Evolutionary conservation across 164 flowering plant species (phyloP).

Genomic region (Magnolia sinica): DNA sequence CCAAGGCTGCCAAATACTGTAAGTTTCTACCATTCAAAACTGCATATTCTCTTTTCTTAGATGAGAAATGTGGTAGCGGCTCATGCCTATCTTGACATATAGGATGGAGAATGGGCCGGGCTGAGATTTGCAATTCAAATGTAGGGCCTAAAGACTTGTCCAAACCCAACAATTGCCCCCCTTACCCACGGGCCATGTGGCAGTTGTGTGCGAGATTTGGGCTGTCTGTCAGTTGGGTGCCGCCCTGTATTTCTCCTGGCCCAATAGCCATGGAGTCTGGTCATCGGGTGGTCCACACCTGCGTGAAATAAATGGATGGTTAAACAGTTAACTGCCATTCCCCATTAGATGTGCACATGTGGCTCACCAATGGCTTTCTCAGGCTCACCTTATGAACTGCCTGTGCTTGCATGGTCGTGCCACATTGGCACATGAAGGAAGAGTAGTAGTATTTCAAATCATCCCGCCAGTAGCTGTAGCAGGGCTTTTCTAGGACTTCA

Average conservation of each 20-base stretch:
- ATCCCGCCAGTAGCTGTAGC: not conserved
- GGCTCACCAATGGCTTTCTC: not conserved
- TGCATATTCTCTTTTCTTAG: not conserved
- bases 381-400: not conserved
- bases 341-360: not conserved
- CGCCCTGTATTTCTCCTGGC: not conserved
- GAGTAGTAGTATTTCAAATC: not conserved
- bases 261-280: not conserved
- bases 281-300: too few relatives aligned
- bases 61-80: not conserved
- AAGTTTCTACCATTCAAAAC: conserved; percentile 24
- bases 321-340: not conserved
- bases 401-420: not conserved
- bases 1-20: conserved; percentile 82
- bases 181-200: not conserved
- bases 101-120: too few relatives aligned
- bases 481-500: not conserved
- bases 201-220: not conserved
- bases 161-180: too few relatives aligned
- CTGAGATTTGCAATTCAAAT: too few relatives aligned
- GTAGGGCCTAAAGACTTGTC: too few relatives aligned
- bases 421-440: not conserved
- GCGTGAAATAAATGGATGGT: too few relatives aligned
- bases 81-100: too few relatives aligned
- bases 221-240: not conserved